Evolutionary conservation across 148 eudicot species (phyloP), one percentile per base, ranked within the genome.

Genomic region (Vaccinium darrowii): DNA sequence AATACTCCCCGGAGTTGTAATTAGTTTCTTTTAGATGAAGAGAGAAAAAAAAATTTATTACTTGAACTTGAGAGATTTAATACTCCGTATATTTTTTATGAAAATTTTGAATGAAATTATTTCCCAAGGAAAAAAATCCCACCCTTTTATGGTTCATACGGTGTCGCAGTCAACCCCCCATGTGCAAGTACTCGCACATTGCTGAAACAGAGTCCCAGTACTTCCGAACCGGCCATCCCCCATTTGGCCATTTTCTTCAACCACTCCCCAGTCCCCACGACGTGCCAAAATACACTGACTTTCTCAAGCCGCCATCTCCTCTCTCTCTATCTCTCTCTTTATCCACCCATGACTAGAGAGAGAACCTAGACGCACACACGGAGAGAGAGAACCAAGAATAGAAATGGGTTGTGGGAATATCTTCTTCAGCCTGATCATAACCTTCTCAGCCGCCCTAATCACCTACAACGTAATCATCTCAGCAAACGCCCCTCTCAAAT

Each of bases 381-480:
- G 10, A 60, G n/a, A 50, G 72, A 36, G 50, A 49, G 49, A 27
- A 5, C 58, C 78, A n/a, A 65, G 9, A 23, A 10, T 15, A 76
- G 79, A 86, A 49, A 95, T 92, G 92, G 91, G 92, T 58, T 93
- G 90, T 79, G 92, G 93, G 56, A 92, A 90, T 69, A 60, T 88
- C 79, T 91, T 94, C 90, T 92, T 93, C 92, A 90, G 88, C 76
- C 78, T 93, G 43, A 79, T 95, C 13, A 85, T 94, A 30, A 88
- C 88, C 67, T 91, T 95, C 80, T 97, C 98, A 82, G 96, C 90
- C 62, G 94, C 99, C 39, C 84, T 93, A 18, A 89, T 97, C 86
- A 95, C 98, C 10, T 97, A 97, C 94, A 97, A 97, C 91, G 88
- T 93, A 27, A 90, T 94, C 53, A 86, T 95, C 67, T 97, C 99